Evolutionary conservation across 257 asterid species (phyloP), one percentile per base, ranked within the genome.

Genomic region (Coffea eugenioides): DNA sequence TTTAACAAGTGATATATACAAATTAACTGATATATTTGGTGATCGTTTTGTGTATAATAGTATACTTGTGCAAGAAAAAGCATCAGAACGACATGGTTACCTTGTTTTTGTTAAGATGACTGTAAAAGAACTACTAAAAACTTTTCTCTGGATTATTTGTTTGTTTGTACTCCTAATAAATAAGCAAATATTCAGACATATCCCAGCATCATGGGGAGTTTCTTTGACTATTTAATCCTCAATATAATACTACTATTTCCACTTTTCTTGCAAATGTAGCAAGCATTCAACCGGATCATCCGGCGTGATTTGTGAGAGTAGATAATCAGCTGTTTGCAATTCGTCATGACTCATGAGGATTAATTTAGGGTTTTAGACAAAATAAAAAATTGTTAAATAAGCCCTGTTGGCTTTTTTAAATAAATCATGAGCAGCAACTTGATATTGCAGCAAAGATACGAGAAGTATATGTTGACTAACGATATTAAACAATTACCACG

Each of bases 211-310:
- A 43, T 21, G 20, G 52, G 1, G 18, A 6, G 56, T 70, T 45
- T 6, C 56, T 71, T 46, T 70, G 62, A 27, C 64, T 25, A 48
- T 48, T n/a, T 23, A 71, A 15, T 34, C 34, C 23, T 67, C 4
- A 31, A 15, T 36, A 67, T 34, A 34, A 3, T 31, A 23, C 1
- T 23, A 34, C 11, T 45, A 5, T 45, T 71, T 12, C 39, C 6
- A 21, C 74, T 16, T 77, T 66, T 48, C 80, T 66, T 77, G 56
- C 8, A 39, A 52, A 5, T 51, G 68, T 69, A n/a, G 69, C 48
- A 54, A 78, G 6, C 5, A 4, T 11, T 12, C 64, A 34, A 52
- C 23, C 8, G 41, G 71, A 75, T 59, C 57, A 75, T 21, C 31
- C 39, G 41, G 79, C 70, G 46, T 67, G 73, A 77, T 34, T 18